Conservation (phyloP, 2,329 filamentous ascomycete genomes). For the Diaporthe citri region DNA sequence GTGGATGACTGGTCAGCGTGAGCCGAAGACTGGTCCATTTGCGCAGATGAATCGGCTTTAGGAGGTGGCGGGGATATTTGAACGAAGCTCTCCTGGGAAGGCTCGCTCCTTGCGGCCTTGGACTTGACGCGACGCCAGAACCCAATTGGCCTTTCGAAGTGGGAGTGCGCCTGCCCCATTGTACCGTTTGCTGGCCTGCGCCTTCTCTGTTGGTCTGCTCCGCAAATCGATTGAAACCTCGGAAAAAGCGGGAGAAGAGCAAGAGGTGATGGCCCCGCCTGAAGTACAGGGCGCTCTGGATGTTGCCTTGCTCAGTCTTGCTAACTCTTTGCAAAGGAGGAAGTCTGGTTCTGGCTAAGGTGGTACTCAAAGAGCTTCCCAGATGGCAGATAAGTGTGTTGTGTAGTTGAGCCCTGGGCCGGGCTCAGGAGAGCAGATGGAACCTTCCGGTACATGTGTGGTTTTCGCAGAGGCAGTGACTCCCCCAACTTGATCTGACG, state of each 20-base stretch:
- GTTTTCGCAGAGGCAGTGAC: neutral
- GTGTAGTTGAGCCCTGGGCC: neutral
- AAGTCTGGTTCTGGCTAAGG: neutral
- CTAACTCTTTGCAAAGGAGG: neutral
- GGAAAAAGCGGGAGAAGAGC: neutral
- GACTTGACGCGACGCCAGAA: neutral
- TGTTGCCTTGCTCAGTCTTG: neutral
- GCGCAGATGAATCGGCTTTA: neutral
- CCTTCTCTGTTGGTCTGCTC: neutral
- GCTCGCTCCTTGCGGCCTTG: neutral
- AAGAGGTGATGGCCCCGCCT: neutral
- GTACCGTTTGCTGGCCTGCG: neutral
- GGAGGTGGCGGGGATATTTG: neutral
- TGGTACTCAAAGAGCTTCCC: neutral
- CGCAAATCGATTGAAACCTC: neutral
- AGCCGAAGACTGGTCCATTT: neutral
- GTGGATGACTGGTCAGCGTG: neutral
- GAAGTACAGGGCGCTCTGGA: neutral
- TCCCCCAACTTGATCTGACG: neutral
- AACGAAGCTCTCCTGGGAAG: neutral
- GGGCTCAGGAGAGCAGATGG: neutral
- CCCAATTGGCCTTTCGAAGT: neutral
- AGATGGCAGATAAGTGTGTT: too few relatives aligned
- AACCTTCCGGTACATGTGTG: neutral
- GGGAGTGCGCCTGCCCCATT: constrained; percentile 24